These are phyloP conservation scores for Hansenula sp. DNA, from an alignment of 1,139 yeast species.

Conservation along the genomic window DNA sequence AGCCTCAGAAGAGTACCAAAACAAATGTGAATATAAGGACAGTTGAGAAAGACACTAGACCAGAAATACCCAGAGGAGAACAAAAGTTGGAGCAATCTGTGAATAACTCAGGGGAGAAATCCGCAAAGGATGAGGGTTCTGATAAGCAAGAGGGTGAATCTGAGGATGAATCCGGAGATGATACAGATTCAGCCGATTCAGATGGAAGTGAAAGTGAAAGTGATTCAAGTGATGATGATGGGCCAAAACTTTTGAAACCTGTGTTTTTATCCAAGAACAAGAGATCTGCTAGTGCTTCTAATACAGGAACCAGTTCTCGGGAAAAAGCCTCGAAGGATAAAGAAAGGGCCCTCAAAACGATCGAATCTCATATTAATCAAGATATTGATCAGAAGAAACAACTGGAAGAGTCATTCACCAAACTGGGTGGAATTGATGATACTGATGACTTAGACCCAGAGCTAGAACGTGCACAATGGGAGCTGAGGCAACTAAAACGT, in stretches of 20 bases:
- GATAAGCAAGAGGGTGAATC: conserved; percentile 11
- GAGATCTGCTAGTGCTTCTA: conserved; percentile 4
- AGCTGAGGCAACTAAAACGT: conserved; percentile 37
- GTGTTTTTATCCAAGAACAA: conserved; percentile 15
- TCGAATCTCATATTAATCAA: conserved; percentile 25
- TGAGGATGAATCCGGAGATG: conserved; percentile 4
- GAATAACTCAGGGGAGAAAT: conserved; percentile 1
- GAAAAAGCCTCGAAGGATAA: conserved; percentile 15
- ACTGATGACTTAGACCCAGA: conserved; percentile 53
- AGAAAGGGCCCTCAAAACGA: conserved; percentile 26
- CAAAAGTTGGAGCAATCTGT: neutral
- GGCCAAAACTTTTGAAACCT: conserved; percentile 15
- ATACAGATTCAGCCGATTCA: neutral
- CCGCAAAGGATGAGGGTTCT: conserved; percentile 6
- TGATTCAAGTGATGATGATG: conserved; percentile 10
- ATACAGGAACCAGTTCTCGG: conserved; percentile 1
- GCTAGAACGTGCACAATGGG: conserved; percentile 44
- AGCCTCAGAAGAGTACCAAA: neutral
- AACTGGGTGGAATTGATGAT: conserved; percentile 41
- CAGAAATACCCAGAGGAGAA: conserved; percentile 4
- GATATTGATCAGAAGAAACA: conserved; percentile 20
- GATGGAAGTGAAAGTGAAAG: conserved; percentile 9
- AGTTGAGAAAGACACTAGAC: neutral
- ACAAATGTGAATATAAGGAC: neutral
- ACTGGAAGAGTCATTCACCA: conserved; percentile 15